Conservation (phyloP, 1,284 basidiomycete species). For the Cronartium quercuum region DNA sequence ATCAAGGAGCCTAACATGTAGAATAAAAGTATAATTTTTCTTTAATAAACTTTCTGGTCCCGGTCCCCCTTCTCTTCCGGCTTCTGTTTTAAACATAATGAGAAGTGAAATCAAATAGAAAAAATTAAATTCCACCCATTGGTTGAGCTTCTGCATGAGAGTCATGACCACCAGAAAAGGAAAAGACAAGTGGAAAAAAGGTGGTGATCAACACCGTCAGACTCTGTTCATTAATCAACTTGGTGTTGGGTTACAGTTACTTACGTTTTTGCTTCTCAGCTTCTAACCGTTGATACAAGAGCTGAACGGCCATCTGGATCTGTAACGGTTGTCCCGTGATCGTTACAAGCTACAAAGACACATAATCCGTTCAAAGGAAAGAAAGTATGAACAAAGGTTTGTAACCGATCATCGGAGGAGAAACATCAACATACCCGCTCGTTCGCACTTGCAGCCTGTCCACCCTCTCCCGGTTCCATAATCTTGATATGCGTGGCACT, state of each 20-base stretch:
- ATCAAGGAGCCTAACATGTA: too few species aligned
- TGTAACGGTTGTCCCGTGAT: constrained; percentile 89
- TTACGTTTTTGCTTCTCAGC: constrained; percentile 36
- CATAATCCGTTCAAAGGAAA: neutral
- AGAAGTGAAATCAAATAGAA: too few species aligned
- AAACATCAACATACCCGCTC: constrained; percentile 56
- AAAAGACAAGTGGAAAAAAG: too few species aligned
- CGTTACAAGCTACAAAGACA: constrained; percentile 60
- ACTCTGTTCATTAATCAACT: neutral
- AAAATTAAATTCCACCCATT: constrained; percentile 1
- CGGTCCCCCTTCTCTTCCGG: too few species aligned
- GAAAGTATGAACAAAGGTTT: too few species aligned
- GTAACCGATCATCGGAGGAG: neutral
- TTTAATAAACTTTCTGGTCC: too few species aligned
- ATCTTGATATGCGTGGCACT: constrained; percentile 95
- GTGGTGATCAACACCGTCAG: neutral
- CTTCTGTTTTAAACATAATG: too few species aligned
- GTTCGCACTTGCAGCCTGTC: constrained; percentile 53
- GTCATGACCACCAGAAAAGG: too few species aligned
- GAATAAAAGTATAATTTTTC: too few species aligned
- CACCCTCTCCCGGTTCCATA: constrained; percentile 87
- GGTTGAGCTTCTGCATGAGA: constrained; percentile 3
- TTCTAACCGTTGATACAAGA: constrained; percentile 64
- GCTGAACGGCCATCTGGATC: constrained; percentile 91
- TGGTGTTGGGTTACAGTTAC: neutral